These are phyloP conservation scores for Fusarium nisikadoi DNA, from an alignment of 2,329 filamentous ascomycete genomes.

Conservation along the genomic window DNA sequence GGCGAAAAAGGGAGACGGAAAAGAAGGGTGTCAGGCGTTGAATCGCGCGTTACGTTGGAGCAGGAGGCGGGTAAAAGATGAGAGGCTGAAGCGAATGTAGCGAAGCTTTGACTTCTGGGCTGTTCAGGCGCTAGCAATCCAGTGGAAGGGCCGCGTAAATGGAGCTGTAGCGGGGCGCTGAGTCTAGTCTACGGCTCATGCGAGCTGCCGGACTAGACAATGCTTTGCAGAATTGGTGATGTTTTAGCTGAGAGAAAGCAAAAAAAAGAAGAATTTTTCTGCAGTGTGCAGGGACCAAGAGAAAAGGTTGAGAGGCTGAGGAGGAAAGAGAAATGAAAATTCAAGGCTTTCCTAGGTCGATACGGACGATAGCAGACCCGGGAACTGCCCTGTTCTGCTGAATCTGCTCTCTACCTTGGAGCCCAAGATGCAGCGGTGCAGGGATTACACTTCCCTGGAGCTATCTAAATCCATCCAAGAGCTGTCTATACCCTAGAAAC, in stretches of 20 bases:
- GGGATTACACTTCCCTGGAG: constrained; percentile 20
- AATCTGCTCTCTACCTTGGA: constrained; percentile 5
- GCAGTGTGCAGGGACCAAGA: constrained; percentile 18
- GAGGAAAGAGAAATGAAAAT: constrained; percentile 2
- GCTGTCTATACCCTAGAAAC: constrained; percentile 16
- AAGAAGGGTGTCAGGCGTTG: constrained; percentile 25
- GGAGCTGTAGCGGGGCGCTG: constrained; percentile 38
- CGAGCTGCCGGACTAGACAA: constrained; percentile 52
- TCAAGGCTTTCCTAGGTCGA: constrained; percentile 24
- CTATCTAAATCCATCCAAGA: constrained; percentile 21
- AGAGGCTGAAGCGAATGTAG: constrained; percentile 29
- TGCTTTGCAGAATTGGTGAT: constrained; percentile 51
- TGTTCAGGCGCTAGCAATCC: constrained; percentile 33
- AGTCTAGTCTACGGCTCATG: constrained; percentile 40
- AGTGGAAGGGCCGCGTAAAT: constrained; percentile 12
- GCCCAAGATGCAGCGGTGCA: constrained; percentile 24
- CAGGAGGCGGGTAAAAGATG: constrained; percentile 38
- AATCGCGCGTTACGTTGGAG: constrained; percentile 23
- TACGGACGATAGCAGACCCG: constrained; percentile 17
- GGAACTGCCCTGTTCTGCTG: constrained; percentile 22
- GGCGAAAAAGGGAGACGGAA: constrained; percentile 13
- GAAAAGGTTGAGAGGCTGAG: constrained; percentile 20
- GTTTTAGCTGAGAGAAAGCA: constrained; percentile 9
- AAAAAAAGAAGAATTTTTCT: constrained; percentile 19
- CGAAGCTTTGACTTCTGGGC: constrained; percentile 19